phyloP scores from a whole-genome alignment of 495 filamentous ascomycete species.

The Apodospora peruviana region DNA sequence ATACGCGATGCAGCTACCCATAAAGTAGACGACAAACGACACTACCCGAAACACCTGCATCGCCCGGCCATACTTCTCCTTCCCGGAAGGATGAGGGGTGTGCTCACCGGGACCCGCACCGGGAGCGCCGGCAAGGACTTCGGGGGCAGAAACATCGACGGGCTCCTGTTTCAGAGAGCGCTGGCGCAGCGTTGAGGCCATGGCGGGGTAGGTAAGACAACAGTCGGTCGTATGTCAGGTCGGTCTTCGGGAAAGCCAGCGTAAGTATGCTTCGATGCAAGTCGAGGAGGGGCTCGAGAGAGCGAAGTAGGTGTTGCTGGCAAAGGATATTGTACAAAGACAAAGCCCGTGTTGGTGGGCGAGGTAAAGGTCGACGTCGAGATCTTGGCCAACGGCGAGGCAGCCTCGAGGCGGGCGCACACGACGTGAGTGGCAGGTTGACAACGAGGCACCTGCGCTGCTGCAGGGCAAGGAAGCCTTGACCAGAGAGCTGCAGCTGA shows the following conservation, averaged over 20 bases:
- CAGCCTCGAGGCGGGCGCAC: no score
- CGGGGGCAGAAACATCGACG: conserved; percentile 7
- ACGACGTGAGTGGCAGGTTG: neutral
- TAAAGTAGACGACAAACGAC: conserved; percentile 60
- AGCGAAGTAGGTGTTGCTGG: no score
- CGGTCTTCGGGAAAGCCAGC: no score
- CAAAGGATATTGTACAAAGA: neutral
- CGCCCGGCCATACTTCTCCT: conserved; percentile 60
- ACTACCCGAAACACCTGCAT: conserved; percentile 62
- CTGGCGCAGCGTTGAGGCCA: conserved; percentile 19
- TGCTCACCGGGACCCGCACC: neutral
- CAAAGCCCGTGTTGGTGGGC: neutral
- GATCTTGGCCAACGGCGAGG: no score
- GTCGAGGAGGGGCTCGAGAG: no score
- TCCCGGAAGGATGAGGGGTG: conserved; percentile 55
- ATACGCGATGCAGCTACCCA: conserved; percentile 45
- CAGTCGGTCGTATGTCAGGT: neutral
- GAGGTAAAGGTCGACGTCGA: neutral
- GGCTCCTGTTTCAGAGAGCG: conserved; percentile 7
- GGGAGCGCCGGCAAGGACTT: conserved; percentile 18
- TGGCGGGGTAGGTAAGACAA: conserved; percentile 1
- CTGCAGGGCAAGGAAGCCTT: neutral
- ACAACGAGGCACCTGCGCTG: neutral
- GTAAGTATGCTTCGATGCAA: no score
- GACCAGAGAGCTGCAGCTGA: no score